A percentile compares a stretch with the other conserved stretches of the same genome.
Evolutionary conservation across 2,329 filamentous ascomycete species (phyloP).

Genomic region (Aspergillus nomiae): DNA sequence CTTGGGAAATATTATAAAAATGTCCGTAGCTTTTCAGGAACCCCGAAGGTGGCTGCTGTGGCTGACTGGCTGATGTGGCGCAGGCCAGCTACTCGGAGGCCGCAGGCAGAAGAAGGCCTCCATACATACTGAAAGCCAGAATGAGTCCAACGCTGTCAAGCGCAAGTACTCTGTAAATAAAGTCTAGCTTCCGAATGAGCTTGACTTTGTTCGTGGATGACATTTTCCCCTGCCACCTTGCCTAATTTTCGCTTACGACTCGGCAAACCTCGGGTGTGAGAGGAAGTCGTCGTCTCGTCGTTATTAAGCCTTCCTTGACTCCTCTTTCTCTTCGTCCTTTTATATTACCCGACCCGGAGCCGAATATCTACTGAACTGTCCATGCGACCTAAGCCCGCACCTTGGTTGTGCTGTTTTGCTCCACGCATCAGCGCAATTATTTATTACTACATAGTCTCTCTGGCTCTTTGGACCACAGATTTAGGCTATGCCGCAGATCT

Average conservation of each 20-base stretch:
- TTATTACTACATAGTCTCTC: constrained; percentile 62
- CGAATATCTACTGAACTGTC: constrained; percentile 14
- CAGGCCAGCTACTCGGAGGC: neutral
- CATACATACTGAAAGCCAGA: neutral
- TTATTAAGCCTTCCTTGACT: neutral
- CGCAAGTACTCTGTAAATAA: neutral
- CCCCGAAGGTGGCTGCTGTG: neutral
- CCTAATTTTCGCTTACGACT: constrained; percentile 10
- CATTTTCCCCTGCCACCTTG: neutral
- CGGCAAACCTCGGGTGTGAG: constrained; percentile 16
- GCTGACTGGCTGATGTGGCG: neutral
- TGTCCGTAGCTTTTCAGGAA: no score
- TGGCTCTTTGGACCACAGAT: constrained; percentile 63
- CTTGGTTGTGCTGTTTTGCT: constrained; percentile 71
- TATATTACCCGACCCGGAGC: neutral
- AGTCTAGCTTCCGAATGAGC: neutral
- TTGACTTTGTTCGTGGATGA: neutral
- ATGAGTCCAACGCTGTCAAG: neutral
- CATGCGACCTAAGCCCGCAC: constrained; percentile 59
- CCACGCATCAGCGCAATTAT: constrained; percentile 65
- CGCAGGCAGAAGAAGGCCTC: neutral
- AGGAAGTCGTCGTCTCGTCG: constrained; percentile 4
- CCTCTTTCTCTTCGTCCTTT: neutral
- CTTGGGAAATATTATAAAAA: neutral
- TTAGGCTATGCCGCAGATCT: constrained; percentile 65